Base-by-base conservation (phyloP, 148 eudicot genomes). In the Persicaria tinctoria region DNA sequence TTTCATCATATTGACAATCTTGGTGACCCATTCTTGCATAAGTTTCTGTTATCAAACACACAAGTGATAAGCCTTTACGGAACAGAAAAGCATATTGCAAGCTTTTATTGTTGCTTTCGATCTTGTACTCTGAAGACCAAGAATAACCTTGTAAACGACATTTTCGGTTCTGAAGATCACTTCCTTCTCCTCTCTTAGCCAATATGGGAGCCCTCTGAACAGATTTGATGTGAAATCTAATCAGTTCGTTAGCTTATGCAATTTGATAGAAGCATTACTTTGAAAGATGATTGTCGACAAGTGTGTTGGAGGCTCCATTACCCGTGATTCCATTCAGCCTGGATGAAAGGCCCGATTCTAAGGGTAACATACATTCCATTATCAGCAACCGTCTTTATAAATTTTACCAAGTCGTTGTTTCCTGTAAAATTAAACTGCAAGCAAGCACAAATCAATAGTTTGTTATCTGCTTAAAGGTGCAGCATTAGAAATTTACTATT, bases 301-400 rank as follows among this genome's bases (percentile, higher is more conserved):
- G 41, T 2, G 41, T 32, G 2, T 32, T 32, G 41, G 41, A 32
- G 41, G 41, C 41, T 32, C 41, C 41, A 38, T 66, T 85, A 89
- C 93, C 93, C 90, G 16, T 77, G 73, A 75, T 85, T 89, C 93
- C 93, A 89, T 78, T 89, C 93, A 32, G 93, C 87, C 74, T 87
- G 85, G 63, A 89, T 81, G 77, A 73, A 89, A 46, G 93, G 93
- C 6, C 93, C 90, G 27, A 89, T 11, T 71, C 93, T 79, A 51
- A 89, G 85, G 48, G 76, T 79, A 2, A 75, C 90, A 76, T 80
- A 85, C 83, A 89, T 2, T 3, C 84, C 86, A 56, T 73, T 48
- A 4, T 87, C 84, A 70, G 51, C 51, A 70, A 90, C 95, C 89
- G 84, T 32, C 78, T 78, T 93, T 63, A 90, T 74, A 85, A 89